Base-by-base conservation (phyloP, 768 basidiomycete species). In the Pulveroboletus sp. region DNA sequence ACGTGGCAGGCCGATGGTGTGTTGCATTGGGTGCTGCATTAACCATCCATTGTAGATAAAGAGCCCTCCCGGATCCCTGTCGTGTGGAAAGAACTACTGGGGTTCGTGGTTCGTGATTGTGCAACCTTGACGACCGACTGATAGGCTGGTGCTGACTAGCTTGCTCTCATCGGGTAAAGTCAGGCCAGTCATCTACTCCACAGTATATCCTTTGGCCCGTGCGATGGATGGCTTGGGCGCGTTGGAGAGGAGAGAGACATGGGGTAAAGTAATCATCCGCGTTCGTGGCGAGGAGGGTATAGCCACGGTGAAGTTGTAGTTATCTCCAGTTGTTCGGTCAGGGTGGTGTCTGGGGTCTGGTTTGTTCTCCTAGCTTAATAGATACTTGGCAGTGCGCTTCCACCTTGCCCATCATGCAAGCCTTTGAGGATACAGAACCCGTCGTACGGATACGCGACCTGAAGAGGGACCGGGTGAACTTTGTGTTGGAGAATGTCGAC, bases 401-500 rank as follows among this genome's bases (percentile, higher is more conserved):
- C 26, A 32, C 46, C 39, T 39, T 18, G 27, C 17, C 35, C 44
- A 55, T 46, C 51, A 72, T 72, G 71, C 71, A 72, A 49, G 51
- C 60, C 17, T 59, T 67, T 38, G 71, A 73, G 45, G 62, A 73
- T 42, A 51, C 62, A 4, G 87, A 88, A 54, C 84, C 88, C 10
- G 78, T 78, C 26, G 87, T 93, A 18, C 81, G 84, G 47, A 92
- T 93, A 66, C 84, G 90, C 48, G 85, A 92, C 57, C 72, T 95
- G 46, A 84, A 89, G 63, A 82, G 81, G 62, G 90, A 95, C 63
- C 76, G 81, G 52, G 91, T 93, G 54, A 87, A 91, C 62, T 98
- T 98, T 61, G 85, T 94, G 11, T 74, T 99, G 10, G 88, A 92
- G 67, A 95, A 96, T 79, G 94, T 97, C 33, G 94, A 98, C 71